Base-by-base conservation (phyloP, 257 asterid species). In the Solanum raphanifolium region DNA sequence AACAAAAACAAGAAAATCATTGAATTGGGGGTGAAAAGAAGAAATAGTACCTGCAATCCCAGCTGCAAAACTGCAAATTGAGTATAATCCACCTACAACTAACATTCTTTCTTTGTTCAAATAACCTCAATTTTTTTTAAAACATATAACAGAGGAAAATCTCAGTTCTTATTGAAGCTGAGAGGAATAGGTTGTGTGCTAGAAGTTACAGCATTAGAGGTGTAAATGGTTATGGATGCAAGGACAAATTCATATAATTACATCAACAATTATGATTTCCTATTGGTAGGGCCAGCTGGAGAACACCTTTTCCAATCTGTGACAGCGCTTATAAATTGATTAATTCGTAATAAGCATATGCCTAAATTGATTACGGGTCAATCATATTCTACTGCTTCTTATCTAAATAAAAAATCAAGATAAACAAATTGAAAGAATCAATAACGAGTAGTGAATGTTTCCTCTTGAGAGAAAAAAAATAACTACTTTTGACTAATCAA, bases 1-100 rank as follows among this genome's bases (percentile, higher is more conserved):
- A 18, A 79, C 4, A 5, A 52, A n/a, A 62, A 62, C 31, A 62
- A 62, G 21, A 16, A 83, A 25, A 23, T 5, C 8, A 31, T 31
- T 6, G 38, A 1, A 76, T 18, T 23, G 38, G 39, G 82, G 66
- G 32, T 29, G 36, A 21, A 7, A 10, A 46, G 23, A 29, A 48
- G 62, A 32, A 46, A 29, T 15, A 29, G 66, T 25, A 95, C 99
- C 99, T 93, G 94, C 94, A 91, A 95, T 88, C 68, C 99, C 99
- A 91, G 95, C 98, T 48, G 94, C 95, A 74, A 88, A 88, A 27
- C 98, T 90, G 92, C 89, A 87, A 60, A 92, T 13, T 36, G 98
- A 93, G 66, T 79, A 87, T 39, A 92, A 41, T 27, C 88, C 93
- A 46, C 87, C 91, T 83, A 87, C 92, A 48, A 7, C 16, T 48